These are phyloP conservation scores for Lepidium aucheri DNA, from an alignment of 345 rosid genomes.

Conservation along the genomic window DNA sequence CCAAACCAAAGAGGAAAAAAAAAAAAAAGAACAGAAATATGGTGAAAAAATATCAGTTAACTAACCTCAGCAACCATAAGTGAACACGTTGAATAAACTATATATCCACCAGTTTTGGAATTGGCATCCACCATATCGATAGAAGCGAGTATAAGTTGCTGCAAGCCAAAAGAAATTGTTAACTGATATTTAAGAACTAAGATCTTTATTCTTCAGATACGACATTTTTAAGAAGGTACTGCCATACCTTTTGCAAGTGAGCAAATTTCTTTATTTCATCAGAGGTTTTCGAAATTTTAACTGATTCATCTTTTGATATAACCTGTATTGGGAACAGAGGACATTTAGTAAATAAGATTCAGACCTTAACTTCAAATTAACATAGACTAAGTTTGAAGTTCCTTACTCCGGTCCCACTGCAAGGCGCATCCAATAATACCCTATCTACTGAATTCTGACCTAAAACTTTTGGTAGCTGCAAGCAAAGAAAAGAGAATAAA, in stretches of 20 bases:
- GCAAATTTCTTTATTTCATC: slow-evolving; percentile 82
- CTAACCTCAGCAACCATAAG: slow-evolving; percentile 82
- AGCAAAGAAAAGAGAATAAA: neutral
- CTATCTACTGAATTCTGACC: slow-evolving; percentile 67
- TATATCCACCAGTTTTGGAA: slow-evolving; percentile 76
- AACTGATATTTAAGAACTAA: neutral
- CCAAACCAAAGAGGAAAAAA: too few relatives aligned
- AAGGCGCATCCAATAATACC: slow-evolving; percentile 86
- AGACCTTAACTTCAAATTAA: neutral
- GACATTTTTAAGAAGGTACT: slow-evolving; percentile 32
- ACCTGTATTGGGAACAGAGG: slow-evolving; percentile 39
- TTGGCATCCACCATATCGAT: slow-evolving; percentile 88
- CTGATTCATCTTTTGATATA: slow-evolving; percentile 92
- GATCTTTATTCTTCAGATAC: slow-evolving; percentile 20
- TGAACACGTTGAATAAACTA: slow-evolving; percentile 90
- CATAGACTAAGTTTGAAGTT: slow-evolving; percentile 3
- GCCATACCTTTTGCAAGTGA: slow-evolving; percentile 76
- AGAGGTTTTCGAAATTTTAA: slow-evolving; percentile 70
- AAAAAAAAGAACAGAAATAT: neutral
- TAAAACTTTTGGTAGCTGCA: slow-evolving; percentile 69
- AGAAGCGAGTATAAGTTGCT: slow-evolving; percentile 87
- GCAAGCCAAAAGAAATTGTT: neutral
- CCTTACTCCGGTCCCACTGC: slow-evolving; percentile 95
- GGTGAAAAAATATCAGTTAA: neutral
- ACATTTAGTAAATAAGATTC: neutral